These are phyloP conservation scores for Colletotrichum graminicola DNA, from an alignment of 2,329 filamentous ascomycete genomes.

Conservation along the genomic window DNA sequence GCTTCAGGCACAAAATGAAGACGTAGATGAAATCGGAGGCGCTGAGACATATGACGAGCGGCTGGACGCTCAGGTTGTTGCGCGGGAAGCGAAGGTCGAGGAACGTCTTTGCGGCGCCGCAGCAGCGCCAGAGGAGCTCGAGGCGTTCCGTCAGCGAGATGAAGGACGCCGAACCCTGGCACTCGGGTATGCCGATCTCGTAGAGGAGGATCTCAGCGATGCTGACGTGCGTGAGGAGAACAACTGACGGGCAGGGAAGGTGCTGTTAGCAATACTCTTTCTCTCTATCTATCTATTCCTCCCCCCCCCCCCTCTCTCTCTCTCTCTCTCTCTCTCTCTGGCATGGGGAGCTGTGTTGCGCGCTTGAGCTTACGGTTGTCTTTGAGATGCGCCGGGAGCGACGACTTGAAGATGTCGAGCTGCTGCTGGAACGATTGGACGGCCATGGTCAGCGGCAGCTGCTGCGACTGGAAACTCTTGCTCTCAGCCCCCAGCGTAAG, in stretches of 20 bases:
- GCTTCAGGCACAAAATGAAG: constrained; percentile 60
- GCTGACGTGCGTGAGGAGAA: constrained; percentile 57
- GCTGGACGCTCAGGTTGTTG: constrained; percentile 47
- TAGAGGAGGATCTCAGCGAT: constrained; percentile 62
- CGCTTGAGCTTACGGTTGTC: constrained; percentile 49
- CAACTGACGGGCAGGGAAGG: constrained; percentile 50
- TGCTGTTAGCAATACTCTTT: neutral
- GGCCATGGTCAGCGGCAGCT: constrained; percentile 56
- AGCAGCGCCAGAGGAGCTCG: constrained; percentile 60
- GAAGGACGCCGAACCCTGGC: constrained; percentile 47
- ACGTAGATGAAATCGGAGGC: constrained; percentile 62
- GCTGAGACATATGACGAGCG: constrained; percentile 58
- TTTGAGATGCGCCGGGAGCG: constrained; percentile 52
- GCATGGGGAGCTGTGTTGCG: no score
- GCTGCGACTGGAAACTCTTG: constrained; percentile 48
- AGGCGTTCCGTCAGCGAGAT: constrained; percentile 56
- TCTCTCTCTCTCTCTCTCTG: neutral
- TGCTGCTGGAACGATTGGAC: constrained; percentile 60
- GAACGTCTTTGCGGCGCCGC: constrained; percentile 56
- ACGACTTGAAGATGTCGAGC: constrained; percentile 54
- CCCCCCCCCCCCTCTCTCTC: no score
- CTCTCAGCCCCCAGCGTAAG: constrained; percentile 52
- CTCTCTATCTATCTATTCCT: no score
- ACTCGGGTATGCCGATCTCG: constrained; percentile 59
- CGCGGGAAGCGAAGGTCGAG: constrained; percentile 53